Conservation (phyloP, 139 green algal species). For the Volvox africanus region DNA sequence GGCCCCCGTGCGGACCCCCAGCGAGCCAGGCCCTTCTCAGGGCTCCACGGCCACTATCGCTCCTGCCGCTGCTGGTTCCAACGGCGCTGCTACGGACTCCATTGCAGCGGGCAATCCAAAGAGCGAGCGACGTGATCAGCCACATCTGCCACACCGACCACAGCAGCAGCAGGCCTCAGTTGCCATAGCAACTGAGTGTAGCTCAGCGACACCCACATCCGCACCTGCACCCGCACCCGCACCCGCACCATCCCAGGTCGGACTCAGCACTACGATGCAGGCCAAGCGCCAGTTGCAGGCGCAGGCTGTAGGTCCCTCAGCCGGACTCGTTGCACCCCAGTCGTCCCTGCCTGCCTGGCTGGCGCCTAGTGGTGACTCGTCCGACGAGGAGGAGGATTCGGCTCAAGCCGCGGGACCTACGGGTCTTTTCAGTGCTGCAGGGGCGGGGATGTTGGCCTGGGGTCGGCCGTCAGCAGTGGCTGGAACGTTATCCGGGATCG, state of each 20-base stretch:
- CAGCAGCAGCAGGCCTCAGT: background rate
- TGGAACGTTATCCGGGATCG: too few relatives aligned
- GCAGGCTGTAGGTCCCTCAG: background rate
- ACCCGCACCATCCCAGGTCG: background rate
- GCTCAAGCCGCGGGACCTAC: background rate
- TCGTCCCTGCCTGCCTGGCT: conserved; percentile 28
- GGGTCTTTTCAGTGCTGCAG: background rate
- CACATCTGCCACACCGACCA: background rate
- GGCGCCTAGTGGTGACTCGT: background rate
- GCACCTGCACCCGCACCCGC: background rate
- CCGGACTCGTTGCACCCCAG: background rate
- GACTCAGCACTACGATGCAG: too few relatives aligned
- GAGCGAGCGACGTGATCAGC: background rate
- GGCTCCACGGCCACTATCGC: background rate
- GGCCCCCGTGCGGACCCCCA: too few relatives aligned
- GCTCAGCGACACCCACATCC: background rate
- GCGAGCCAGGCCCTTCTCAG: too few relatives aligned
- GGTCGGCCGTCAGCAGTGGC: too few relatives aligned
- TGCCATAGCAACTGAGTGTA: background rate
- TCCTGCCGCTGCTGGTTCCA: background rate
- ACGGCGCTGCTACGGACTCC: background rate
- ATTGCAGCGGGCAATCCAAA: background rate
- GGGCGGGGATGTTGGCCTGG: background rate
- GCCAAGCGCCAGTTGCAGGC: background rate
- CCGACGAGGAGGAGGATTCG: background rate